phyloP scores from a whole-genome alignment of 2,329 filamentous ascomycete genomes.

The Aureobasidium sp. region DNA sequence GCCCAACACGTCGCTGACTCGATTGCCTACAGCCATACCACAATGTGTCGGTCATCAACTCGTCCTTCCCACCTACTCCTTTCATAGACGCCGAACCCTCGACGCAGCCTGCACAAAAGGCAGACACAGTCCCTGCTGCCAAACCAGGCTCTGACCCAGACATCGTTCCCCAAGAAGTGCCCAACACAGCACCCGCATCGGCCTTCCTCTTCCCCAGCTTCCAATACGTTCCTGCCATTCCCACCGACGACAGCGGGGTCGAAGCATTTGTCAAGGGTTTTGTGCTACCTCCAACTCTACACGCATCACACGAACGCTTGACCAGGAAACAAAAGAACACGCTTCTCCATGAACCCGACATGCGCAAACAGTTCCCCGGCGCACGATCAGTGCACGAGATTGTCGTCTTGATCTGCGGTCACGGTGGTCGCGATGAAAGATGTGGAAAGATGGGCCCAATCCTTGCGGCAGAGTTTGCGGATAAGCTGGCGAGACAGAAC shows the following conservation, averaged over 20 bases:
- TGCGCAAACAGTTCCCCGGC: slow-evolving; percentile 40
- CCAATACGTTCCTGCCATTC: slow-evolving; percentile 66
- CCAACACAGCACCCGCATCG: slow-evolving; percentile 45
- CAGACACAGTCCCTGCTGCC: slow-evolving; percentile 13
- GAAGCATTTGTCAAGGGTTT: slow-evolving; percentile 54
- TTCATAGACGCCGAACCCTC: slow-evolving; percentile 17
- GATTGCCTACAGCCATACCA: slow-evolving; percentile 63
- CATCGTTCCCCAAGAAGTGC: slow-evolving; percentile 25
- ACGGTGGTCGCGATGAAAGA: slow-evolving; percentile 69
- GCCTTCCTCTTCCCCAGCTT: slow-evolving; percentile 77
- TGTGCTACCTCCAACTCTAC: slow-evolving; percentile 54
- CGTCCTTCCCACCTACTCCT: slow-evolving; percentile 57
- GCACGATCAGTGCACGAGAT: slow-evolving; percentile 59
- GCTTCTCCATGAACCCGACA: slow-evolving; percentile 39
- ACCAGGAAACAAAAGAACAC: slow-evolving; percentile 43
- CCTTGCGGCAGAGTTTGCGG: slow-evolving; percentile 61
- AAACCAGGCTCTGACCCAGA: slow-evolving; percentile 23
- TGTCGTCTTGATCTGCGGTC: slow-evolving; percentile 76
- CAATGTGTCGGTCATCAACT: slow-evolving; percentile 67
- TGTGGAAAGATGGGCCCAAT: slow-evolving; percentile 76
- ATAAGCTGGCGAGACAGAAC: slow-evolving; percentile 45
- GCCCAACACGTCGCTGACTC: slow-evolving; percentile 15
- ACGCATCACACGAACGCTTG: slow-evolving; percentile 50
- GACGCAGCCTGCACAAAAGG: not conserved
- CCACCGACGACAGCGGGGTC: slow-evolving; percentile 52